Percentiles rank a stretch among this genome's conserved stretches.
Conservation (phyloP, 257 asterid genomes). For the Henckelia pumila region DNA sequence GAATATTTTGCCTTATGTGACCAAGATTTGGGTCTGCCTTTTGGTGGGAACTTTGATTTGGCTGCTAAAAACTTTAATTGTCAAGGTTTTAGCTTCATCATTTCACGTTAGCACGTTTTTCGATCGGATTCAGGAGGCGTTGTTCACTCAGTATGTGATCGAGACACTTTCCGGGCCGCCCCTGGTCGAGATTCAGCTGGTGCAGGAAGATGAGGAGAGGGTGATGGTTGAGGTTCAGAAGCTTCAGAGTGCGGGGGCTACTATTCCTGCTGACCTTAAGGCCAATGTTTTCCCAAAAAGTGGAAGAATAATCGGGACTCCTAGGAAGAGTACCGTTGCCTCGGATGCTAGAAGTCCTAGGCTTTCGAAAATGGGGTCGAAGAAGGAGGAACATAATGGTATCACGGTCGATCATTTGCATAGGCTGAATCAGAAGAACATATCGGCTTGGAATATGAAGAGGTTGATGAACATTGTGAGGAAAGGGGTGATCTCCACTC, state of each 20-base stretch:
- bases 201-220: slow-evolving; percentile 53
- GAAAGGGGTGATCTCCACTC: slow-evolving; percentile 47
- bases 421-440: slow-evolving; percentile 53
- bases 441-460: slow-evolving; percentile 72
- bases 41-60: slow-evolving; percentile 51
- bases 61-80: slow-evolving; percentile 50
- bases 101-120: slow-evolving; percentile 56
- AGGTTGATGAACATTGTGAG: slow-evolving; percentile 53
- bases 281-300: slow-evolving; percentile 36
- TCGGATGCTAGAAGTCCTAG: slow-evolving; percentile 38
- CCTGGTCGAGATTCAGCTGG: slow-evolving; percentile 43
- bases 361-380: slow-evolving; percentile 32
- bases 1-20: slow-evolving; percentile 42
- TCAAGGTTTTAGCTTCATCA: slow-evolving; percentile 54
- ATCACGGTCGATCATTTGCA: slow-evolving; percentile 49
- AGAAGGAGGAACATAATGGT: slow-evolving; percentile 39
- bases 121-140: slow-evolving; percentile 54
- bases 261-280: slow-evolving; percentile 45
- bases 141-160: slow-evolving; percentile 58
- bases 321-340: slow-evolving; percentile 38
- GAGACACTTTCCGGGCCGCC: slow-evolving; percentile 54
- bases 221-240: slow-evolving; percentile 50
- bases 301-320: slow-evolving; percentile 41
- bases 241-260: slow-evolving; percentile 54
- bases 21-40: slow-evolving; percentile 54